Evolutionary conservation across 2,329 filamentous ascomycete species (phyloP), one percentile per base, ranked within the genome.

Genomic region (Fusarium drepaniforme): DNA sequence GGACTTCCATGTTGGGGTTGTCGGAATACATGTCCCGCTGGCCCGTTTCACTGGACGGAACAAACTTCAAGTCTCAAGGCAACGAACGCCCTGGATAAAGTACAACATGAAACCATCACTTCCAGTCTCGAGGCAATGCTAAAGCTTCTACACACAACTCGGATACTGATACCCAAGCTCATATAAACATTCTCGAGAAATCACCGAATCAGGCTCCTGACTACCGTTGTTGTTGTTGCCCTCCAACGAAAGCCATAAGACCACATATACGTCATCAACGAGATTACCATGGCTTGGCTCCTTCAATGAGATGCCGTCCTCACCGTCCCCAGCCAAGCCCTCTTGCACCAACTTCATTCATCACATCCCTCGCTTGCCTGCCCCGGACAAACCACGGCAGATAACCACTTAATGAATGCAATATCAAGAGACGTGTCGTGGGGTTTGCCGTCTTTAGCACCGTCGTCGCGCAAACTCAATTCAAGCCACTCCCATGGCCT

Each of bases 401-500:
- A 60, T 25, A n/a, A 33, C 49, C 28, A n/a, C 15, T 28, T 30
- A n/a, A 53, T 53, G 49, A 53, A 53, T 51, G 46, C 25, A 51
- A 51, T 30, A 40, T 35, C 25, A 23, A 64, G 9, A 46, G 44
- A 40, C 18, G 21, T 60, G 56, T 65, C 65, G 61, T 68, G 46
- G 46, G 49, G 30, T 23, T 16, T 46, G 25, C 62, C 64, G 64
- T 38, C 33, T 51, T 46, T 61, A 56, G 59, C 53, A 59, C 33
- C 21, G 16, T 61, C 59, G 11, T 64, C 53, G 35, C 40, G 33
- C 30, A 40, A 70, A 66, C 53, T 61, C 62, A 49, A 53, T 57
- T 56, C 30, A 69, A 73, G 66, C 69, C 51, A 64, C 65, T 59
- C 11, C 25, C 46, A 61, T 37, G 18, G 25, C 44, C 64, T 23